Base-by-base conservation (phyloP, 2,329 filamentous ascomycete species). In the Calonectria leucothoes region DNA sequence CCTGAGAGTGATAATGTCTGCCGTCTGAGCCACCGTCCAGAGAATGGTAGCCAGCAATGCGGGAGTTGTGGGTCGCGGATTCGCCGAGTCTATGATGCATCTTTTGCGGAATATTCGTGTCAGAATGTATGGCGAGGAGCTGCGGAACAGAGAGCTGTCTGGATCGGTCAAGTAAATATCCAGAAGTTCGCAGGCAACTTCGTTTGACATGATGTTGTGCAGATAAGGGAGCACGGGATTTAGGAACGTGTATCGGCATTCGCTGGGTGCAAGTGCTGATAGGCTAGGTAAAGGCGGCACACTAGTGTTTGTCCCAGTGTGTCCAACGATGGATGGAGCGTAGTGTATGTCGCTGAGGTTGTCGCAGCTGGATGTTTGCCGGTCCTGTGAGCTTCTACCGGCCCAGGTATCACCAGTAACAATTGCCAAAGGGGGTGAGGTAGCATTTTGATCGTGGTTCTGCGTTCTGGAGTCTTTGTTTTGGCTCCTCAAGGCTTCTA, bases 111-210 rank as follows among this genome's bases (percentile, higher is more conserved):
- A 85, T 66, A 89, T 83, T 27, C 85, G 82, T 0, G 86, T 87
- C 25, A 89, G 81, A 20, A 89, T 85, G 71, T 88, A 88, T 0
- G 88, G 87, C 5, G 87, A 89, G 0, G 86, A 84, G 45, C 83
- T 85, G 17, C 85, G 83, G 71, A 87, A 87, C 0, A 87, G 79
- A 4, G 85, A 86, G 67, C 82, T 86, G 4, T 85, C 85, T 0
- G 86, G 84, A 31, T 87, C 86, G 14, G 84, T 85, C 71, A 89
- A 84, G 74, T 87, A 89, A 1, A 88, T 83, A 63, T 89, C 87
- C 2, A 89, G 81, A 15, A 89, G 82, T 31, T 88, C 85, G 66
- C 85, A 88, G 0, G 87, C 87, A 2, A 87, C 81, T 3, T 42
- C 25, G 15, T 45, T 48, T 20, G 59, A 64, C 29, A 64, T 64